Conservation (phyloP, 352 stramenopile species). For the Phytopythium montanum region DNA sequence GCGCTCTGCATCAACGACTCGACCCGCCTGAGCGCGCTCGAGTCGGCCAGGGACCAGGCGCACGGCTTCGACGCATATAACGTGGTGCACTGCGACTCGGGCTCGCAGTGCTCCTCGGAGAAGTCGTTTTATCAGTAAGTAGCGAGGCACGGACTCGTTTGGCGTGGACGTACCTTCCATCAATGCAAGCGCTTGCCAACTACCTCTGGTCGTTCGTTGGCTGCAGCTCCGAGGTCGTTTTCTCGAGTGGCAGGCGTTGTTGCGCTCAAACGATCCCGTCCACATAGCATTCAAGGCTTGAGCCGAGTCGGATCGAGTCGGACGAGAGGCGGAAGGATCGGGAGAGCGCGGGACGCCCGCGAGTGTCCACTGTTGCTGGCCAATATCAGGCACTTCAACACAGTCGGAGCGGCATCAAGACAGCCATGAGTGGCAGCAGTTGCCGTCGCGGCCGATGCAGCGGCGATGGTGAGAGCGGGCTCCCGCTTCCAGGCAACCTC, state of each 20-base stretch:
- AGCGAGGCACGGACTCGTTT: neutral
- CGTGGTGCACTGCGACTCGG: slow-evolving; percentile 19
- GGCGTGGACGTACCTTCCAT: neutral
- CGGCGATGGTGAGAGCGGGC: no score
- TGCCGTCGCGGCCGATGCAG: no score
- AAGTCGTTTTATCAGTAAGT: slow-evolving; percentile 6
- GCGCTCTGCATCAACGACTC: slow-evolving; percentile 17
- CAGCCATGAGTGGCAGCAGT: no score
- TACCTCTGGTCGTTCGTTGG: neutral
- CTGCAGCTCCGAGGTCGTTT: no score
- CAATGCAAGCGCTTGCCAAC: neutral
- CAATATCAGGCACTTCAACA: no score
- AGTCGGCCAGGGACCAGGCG: slow-evolving; percentile 23
- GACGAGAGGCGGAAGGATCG: neutral
- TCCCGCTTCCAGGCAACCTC: no score
- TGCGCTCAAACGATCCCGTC: no score
- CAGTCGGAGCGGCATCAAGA: no score
- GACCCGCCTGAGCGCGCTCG: slow-evolving; percentile 15
- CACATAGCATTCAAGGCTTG: no score
- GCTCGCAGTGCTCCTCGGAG: slow-evolving; percentile 24
- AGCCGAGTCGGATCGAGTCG: neutral
- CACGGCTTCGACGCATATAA: slow-evolving; percentile 23
- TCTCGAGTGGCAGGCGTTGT: no score
- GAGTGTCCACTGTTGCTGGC: no score
- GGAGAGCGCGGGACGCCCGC: neutral